Evolutionary conservation across 1,284 basidiomycete genomes (phyloP).

Genomic region (Leccinum solheimii): DNA sequence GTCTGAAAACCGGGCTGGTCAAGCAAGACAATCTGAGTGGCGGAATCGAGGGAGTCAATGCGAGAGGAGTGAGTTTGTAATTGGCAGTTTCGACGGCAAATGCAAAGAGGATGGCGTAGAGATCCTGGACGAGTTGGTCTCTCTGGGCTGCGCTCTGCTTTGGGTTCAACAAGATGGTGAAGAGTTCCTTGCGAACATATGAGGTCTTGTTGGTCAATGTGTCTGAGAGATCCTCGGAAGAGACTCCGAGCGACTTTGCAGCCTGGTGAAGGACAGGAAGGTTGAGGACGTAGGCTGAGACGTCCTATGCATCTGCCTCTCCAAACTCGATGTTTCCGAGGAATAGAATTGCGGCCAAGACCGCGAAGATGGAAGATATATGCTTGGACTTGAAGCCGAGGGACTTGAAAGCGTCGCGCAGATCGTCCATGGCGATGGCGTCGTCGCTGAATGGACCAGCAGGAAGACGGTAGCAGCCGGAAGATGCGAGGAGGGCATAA

Average conservation of each 20-base stretch:
- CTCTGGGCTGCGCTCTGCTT: constrained; percentile 74
- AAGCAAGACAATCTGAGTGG: constrained; percentile 75
- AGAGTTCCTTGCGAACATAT: constrained; percentile 85
- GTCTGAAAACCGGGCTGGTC: constrained; percentile 86
- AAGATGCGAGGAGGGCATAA: constrained; percentile 81
- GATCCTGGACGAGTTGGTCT: constrained; percentile 76
- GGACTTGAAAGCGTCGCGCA: constrained; percentile 75
- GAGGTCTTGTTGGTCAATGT: constrained; percentile 81
- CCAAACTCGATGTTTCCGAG: constrained; percentile 84
- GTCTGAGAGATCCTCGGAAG: constrained; percentile 75
- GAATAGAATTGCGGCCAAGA: constrained; percentile 80
- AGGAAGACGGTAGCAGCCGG: constrained; percentile 84
- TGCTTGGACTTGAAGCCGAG: constrained; percentile 92
- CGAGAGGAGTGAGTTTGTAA: constrained; percentile 70
- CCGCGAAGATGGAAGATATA: constrained; percentile 74
- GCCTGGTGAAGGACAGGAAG: constrained; percentile 68
- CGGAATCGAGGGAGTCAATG: constrained; percentile 45
- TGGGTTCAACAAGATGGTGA: constrained; percentile 77
- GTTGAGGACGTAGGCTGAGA: constrained; percentile 69
- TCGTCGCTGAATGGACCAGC: constrained; percentile 88
- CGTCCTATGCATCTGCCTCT: constrained; percentile 71
- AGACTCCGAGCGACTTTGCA: constrained; percentile 73
- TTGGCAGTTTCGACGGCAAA: constrained; percentile 92
- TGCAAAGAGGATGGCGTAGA: constrained; percentile 93
- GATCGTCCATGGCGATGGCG: constrained; percentile 77